Conservation (phyloP, 345 rosid genomes). For the Arabis alpina region DNA sequence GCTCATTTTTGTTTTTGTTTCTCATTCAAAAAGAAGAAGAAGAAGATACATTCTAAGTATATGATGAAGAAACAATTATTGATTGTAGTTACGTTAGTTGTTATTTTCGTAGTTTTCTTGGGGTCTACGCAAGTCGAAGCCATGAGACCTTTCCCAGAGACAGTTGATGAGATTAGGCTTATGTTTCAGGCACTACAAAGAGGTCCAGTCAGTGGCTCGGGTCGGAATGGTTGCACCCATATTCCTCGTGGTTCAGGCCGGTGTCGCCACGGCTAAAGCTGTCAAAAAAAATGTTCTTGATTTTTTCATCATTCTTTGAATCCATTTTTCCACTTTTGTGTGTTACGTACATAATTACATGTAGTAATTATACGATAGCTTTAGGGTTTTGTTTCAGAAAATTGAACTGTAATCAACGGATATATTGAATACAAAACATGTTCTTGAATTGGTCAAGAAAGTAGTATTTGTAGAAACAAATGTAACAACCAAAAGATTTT, state of each 20-base stretch:
- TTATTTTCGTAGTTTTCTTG: slow-evolving; percentile 29
- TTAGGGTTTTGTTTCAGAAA: slow-evolving; percentile 12
- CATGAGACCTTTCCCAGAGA: slow-evolving; percentile 36
- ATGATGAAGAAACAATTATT: slow-evolving; percentile 41
- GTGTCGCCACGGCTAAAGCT: slow-evolving; percentile 34
- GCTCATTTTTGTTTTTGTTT: slow-evolving; percentile 17
- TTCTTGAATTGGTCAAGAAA: slow-evolving; percentile 16
- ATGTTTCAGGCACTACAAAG: slow-evolving; percentile 37
- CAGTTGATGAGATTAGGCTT: slow-evolving; percentile 30
- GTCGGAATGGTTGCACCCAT: slow-evolving; percentile 44
- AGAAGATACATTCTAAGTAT: not conserved
- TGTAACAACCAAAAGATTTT: not conserved
- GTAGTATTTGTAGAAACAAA: slow-evolving; percentile 8
- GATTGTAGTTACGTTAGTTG: slow-evolving; percentile 19
- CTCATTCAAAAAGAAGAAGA: not conserved
- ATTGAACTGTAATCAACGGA: slow-evolving; percentile 22
- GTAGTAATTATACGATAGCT: slow-evolving; percentile 31
- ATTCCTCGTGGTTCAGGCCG: slow-evolving; percentile 34
- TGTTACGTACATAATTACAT: slow-evolving; percentile 35
- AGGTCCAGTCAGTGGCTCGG: slow-evolving; percentile 38
- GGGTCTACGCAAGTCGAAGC: slow-evolving; percentile 39
- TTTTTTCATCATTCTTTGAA: slow-evolving; percentile 33
- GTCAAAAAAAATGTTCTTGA: not conserved
- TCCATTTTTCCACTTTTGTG: slow-evolving; percentile 19
- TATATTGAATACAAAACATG: slow-evolving; percentile 2